These are phyloP conservation scores for Umbelopsis sp. DNA, from an alignment of 192 early-diverging fungal genomes.

Conservation along the genomic window DNA sequence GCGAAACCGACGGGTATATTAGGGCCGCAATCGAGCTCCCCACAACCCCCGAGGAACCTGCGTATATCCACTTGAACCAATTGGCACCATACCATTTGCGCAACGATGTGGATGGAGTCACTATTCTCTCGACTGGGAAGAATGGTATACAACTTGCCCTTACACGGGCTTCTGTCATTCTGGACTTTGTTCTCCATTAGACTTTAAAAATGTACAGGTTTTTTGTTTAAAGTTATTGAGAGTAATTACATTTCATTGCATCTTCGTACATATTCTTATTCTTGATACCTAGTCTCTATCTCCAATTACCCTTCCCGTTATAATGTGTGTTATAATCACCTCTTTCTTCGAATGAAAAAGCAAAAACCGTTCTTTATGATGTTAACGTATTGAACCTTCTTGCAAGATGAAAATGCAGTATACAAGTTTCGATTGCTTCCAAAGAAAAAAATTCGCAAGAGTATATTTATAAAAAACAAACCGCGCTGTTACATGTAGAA, in stretches of 20 bases:
- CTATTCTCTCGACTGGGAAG: background rate
- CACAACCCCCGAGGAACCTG: background rate
- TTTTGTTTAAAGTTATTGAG: too few relatives aligned
- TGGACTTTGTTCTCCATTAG: too few relatives aligned
- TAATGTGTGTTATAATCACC: too few relatives aligned
- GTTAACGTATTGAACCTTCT: too few relatives aligned
- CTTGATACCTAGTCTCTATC: background rate
- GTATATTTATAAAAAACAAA: constrained; percentile 21
- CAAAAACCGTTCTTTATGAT: too few relatives aligned
- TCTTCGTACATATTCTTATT: background rate
- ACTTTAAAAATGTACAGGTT: too few relatives aligned
- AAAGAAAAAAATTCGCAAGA: background rate
- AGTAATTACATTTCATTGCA: too few relatives aligned
- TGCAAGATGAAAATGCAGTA: too few relatives aligned
- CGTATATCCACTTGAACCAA: background rate
- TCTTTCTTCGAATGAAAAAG: too few relatives aligned
- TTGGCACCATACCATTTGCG: background rate
- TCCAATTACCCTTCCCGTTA: background rate
- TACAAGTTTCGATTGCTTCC: background rate
- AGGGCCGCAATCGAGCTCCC: background rate
- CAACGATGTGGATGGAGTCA: background rate
- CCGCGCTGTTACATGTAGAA: constrained; percentile 16
- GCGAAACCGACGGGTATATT: too few relatives aligned
- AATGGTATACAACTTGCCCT: too few relatives aligned
- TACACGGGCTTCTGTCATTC: too few relatives aligned